phyloP scores from a whole-genome alignment of 306 rosid species.

The Hippophae rhamnoides region DNA sequence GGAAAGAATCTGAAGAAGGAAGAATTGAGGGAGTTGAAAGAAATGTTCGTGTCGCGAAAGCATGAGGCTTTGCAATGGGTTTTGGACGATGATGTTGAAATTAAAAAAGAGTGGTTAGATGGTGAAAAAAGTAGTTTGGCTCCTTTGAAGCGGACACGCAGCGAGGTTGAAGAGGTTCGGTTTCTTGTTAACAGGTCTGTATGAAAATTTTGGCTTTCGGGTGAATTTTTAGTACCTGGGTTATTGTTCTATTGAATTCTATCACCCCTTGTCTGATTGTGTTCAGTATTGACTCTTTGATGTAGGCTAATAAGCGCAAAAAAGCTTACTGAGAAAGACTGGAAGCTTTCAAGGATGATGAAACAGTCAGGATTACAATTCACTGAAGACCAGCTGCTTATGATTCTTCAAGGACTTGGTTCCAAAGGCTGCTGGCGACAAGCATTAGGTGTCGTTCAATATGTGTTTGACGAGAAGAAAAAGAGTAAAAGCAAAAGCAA shows the following conservation, averaged over 20 bases:
- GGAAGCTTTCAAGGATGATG: constrained; percentile 86
- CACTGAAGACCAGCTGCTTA: constrained; percentile 66
- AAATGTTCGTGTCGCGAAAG: constrained; percentile 55
- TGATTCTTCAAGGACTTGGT: constrained; percentile 55
- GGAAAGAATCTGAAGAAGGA: constrained; percentile 57
- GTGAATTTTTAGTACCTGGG: constrained; percentile 7
- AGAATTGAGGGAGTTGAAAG: constrained; percentile 49
- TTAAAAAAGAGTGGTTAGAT: constrained; percentile 36
- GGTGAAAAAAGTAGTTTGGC: constrained; percentile 24
- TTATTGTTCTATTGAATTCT: background rate
- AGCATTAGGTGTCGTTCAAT: constrained; percentile 68
- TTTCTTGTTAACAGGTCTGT: constrained; percentile 86
- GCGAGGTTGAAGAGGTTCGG: constrained; percentile 55
- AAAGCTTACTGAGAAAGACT: constrained; percentile 51
- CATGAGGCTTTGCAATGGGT: constrained; percentile 59
- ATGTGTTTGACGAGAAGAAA: constrained; percentile 41
- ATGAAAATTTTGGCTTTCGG: constrained; percentile 3
- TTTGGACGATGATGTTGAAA: constrained; percentile 59
- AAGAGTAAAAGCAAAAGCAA: constrained; percentile 23
- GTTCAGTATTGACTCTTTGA: background rate
- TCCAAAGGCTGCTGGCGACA: constrained; percentile 64
- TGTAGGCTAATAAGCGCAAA: constrained; percentile 58
- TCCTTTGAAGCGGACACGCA: constrained; percentile 27
- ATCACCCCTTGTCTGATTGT: background rate
- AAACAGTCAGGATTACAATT: constrained; percentile 75